Evolutionary conservation across 805 yeast genomes (phyloP), one percentile per base, ranked within the genome.

Genomic region (Starmerella kuoi): DNA sequence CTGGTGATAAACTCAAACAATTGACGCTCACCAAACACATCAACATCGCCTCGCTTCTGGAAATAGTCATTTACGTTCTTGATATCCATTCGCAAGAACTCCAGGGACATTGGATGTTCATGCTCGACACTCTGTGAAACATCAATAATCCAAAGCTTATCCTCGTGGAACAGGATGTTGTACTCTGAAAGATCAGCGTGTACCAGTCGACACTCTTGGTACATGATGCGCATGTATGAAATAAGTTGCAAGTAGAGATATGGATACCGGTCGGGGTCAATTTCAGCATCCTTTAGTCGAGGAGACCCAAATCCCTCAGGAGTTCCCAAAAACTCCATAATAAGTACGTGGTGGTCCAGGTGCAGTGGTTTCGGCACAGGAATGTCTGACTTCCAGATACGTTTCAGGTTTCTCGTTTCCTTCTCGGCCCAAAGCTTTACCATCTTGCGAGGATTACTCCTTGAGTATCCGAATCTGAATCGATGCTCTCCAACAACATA

Each of bases 351-450:
- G 24, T 86, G 74, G 54, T 84, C 78, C 43, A 91, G 69, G 51
- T 84, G 94, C 12, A 85, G 62, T 1, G 99, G 98, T 57, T 83
- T 81, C 0, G 99, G 98, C 31, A 85, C 79, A n/a, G 94, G 91
- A 27, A 91, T 80, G 0, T 94, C 94, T 43, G 77, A 71, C 35
- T 70, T 58, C 59, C 80, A 66, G 18, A 91, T 68, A 56, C 99
- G 72, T 60, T 84, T 88, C 61, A 91, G 68, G 58, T 91, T 91
- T 42, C 99, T 66, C 52, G 87, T 88, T 63, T 91, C 99, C 58
- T 91, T 91, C 60, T 91, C 98, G 0, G 98, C 97, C 99, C 99
- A 91, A 20, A 87, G 72, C 60, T 84, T 85, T 48, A 91, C 95
- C 96, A 91, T 88, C 58, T 88, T 88, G 56, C 98, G 71, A 8